Percentiles rank a stretch among this genome's conserved stretches.
Conservation (phyloP, 805 yeast genomes). For the Lipomyces lipofer region DNA sequence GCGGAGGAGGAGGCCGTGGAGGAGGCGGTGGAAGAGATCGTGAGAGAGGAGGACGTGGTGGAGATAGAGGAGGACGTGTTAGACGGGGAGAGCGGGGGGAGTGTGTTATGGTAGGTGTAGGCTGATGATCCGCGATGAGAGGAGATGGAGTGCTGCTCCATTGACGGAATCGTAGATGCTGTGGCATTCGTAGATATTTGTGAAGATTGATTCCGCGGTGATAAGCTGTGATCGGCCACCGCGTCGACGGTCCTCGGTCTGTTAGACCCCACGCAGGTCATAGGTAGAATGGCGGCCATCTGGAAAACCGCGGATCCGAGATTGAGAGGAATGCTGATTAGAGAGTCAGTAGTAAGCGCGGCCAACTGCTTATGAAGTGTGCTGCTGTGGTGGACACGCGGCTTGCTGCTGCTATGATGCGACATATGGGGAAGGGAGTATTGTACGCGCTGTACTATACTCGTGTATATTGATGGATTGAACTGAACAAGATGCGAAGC, state of each 20-base stretch:
- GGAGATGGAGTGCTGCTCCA: neutral
- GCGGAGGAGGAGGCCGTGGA: neutral
- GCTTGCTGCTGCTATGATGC: too few relatives aligned
- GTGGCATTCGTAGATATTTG: too few relatives aligned
- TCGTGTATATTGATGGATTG: too few relatives aligned
- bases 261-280: neutral
- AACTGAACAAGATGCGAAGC: too few relatives aligned
- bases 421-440: neutral
- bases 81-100: neutral
- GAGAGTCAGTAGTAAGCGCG: neutral
- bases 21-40: neutral
- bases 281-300: neutral
- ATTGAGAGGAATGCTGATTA: neutral
- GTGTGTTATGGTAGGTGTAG: too few relatives aligned
- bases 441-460: neutral
- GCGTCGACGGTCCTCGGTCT: neutral
- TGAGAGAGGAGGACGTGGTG: neutral
- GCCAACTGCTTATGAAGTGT: too few relatives aligned
- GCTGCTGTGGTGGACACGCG: neutral
- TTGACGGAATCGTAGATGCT: too few relatives aligned
- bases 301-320: neutral
- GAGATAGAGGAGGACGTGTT: conserved; percentile 3
- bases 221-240: too few relatives aligned
- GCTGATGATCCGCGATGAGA: neutral
- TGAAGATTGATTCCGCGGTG: too few relatives aligned